Evolutionary conservation across 1,139 yeast genomes (phyloP), one percentile per base, ranked within the genome.

Genomic region (Kazachstania sp.): DNA sequence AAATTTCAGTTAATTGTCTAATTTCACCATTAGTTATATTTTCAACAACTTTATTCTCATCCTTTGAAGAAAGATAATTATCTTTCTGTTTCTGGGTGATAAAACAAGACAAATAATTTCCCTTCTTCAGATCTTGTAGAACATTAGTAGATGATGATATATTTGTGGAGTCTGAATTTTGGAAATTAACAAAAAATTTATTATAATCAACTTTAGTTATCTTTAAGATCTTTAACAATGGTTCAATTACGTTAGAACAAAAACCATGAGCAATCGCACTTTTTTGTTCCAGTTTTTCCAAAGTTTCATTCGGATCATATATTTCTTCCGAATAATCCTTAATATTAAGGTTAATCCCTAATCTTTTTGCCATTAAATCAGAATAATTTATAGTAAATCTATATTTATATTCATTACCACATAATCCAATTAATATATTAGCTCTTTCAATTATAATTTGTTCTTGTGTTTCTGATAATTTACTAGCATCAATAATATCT

Each of bases 141-240:
- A 64, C 63, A n/a, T 56, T 51, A 3, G 18, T 15, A 15, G 15
- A 9, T 15, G 15, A 16, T 3, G 36, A 18, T 15, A 50, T 41
- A 2, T 47, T 51, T 11, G 41, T 41, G 3, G 12, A 4, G 52
- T 19, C 69, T 41, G 50, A 60, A 1, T 71, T 64, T 57, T 86
- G 88, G 39, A 90, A 67, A 13, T 68, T 67, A 18, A 83, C 68
- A 66, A 90, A 90, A 60, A 90, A 87, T 53, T 75, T 74, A 64
- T 88, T 88, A 66, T 80, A 92, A 59, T 90, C 97, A 45, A 87
- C 72, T 54, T 79, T 79, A 1, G 85, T 73, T 29, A 71, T 74
- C 51, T 74, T 69, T 47, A 92, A 66, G 56, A 82, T 71, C n/a
- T 75, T 78, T 51, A 90, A 70, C 62, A 87, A 61, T 2, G 87